Percentiles rank a stretch among this genome's conserved stretches.
Conservation (phyloP, 352 stramenopile genomes). For the Globisporangium spiculum region DNA sequence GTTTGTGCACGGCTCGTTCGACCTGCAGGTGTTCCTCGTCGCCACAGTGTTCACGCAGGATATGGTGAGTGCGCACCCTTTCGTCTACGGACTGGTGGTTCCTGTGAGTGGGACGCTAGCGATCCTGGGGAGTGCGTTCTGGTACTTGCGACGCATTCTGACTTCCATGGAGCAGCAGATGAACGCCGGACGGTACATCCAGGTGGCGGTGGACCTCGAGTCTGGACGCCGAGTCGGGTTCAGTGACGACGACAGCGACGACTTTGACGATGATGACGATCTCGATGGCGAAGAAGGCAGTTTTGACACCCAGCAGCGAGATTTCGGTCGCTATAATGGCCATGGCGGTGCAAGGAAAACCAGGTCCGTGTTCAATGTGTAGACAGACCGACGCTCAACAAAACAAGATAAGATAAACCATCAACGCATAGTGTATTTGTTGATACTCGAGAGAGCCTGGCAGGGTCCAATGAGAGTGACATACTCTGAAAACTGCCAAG, state of each 20-base stretch:
- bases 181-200: slow-evolving; percentile 43
- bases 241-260: slow-evolving; percentile 35
- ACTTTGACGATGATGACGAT: slow-evolving; percentile 32
- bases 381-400: background rate
- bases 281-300: background rate
- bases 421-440: too few species aligned
- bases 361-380: slow-evolving; percentile 38
- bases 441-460: too few species aligned
- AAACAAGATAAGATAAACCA: too few species aligned
- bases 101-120: slow-evolving; percentile 24
- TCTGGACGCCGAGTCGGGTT: slow-evolving; percentile 28
- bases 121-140: slow-evolving; percentile 28
- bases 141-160: slow-evolving; percentile 32
- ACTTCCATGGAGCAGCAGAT: slow-evolving; percentile 45
- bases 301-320: background rate
- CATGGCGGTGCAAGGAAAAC: slow-evolving; percentile 23
- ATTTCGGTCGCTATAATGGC: background rate
- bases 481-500: too few species aligned
- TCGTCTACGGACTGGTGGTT: slow-evolving; percentile 37
- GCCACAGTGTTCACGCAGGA: slow-evolving; percentile 38
- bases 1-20: slow-evolving; percentile 57
- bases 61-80: slow-evolving; percentile 26
- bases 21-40: slow-evolving; percentile 55
- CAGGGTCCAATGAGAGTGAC: too few species aligned
- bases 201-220: slow-evolving; percentile 47